Evolutionary conservation across 306 rosid species (phyloP), one percentile per base, ranked within the genome.

Genomic region (Cicer cuneatum): DNA sequence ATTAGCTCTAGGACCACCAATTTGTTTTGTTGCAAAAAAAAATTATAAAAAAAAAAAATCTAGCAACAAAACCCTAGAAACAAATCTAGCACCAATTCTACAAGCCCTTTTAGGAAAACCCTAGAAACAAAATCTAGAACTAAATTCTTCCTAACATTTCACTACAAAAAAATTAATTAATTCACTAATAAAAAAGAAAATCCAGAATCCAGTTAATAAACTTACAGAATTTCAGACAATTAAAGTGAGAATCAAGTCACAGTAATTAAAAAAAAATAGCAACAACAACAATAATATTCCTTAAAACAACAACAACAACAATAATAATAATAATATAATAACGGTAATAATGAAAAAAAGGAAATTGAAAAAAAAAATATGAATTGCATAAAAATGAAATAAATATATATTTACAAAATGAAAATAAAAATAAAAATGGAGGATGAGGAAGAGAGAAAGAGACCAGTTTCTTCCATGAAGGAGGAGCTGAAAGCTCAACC

Each of bases 401-500:
- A 53, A 18, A 16, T 5, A 47, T 51, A 14, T 53, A 15, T 8
- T 53, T 3, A 18, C 8, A 14, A 62, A 61, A 13, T 18, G 7
- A 56, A 56, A 1, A 16, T 2, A 2, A 19, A 0, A 10, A 7
- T 1, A 21, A 43, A 8, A 12, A 58, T n/a, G 8, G 10, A 29
- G 21, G 5, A 6, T 0, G 13, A 42, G 9, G n/a, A 14, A 33
- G 16, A 6, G 35, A 21, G 46, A 15, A 33, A 73, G 15, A 77
- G 40, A 93, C 98, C 98, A 89, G 83, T 86, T 93, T 93, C 84
- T 88, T 89, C 98, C 98, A 93, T 74, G 91, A 53, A 73, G 86
- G 63, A 84, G 98, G 97, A 54, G 98, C 98, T n/a, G 91, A 83
- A 24, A 93, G 97, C 85, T 91, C 94, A 5, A 91, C 87, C 1